Evolutionary conservation across 768 basidiomycete species (phyloP).

Genomic region (Rhizopogon sp.): DNA sequence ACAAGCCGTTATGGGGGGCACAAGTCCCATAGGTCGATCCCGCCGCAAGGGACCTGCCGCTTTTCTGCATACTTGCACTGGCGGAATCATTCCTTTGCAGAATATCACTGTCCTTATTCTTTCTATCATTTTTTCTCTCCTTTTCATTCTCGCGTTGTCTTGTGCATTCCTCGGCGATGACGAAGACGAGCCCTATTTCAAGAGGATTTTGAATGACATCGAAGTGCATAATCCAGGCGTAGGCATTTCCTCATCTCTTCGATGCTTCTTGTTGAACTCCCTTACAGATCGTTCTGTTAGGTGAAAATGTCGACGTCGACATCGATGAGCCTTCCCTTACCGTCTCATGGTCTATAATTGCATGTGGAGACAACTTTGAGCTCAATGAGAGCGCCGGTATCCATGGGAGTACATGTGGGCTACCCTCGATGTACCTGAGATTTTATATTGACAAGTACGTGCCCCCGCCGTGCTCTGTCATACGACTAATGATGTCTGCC

Average conservation of each 20-base stretch:
- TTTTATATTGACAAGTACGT: conserved; percentile 49
- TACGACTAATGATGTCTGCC: background rate
- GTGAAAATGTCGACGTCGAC: conserved; percentile 55
- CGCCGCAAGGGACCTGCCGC: background rate
- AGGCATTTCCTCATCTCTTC: conserved; percentile 10
- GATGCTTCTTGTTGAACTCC: background rate
- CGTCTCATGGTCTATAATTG: conserved; percentile 52
- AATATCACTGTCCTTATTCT: conserved; percentile 27
- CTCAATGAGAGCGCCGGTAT: conserved; percentile 43
- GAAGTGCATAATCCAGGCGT: conserved; percentile 43
- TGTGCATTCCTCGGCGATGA: conserved; percentile 43
- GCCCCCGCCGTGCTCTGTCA: background rate
- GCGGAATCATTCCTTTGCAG: conserved; percentile 23
- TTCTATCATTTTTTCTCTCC: conserved; percentile 38
- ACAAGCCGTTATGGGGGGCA: conserved; percentile 12
- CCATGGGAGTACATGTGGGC: conserved; percentile 45
- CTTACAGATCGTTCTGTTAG: conserved; percentile 47
- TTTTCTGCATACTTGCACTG: background rate
- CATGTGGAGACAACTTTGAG: conserved; percentile 42
- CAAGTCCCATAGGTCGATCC: conserved; percentile 7
- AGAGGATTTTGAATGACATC: conserved; percentile 33
- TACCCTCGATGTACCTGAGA: conserved; percentile 36
- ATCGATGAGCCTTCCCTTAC: conserved; percentile 53
- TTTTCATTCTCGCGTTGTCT: conserved; percentile 45
- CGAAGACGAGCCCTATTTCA: conserved; percentile 37